Evolutionary conservation across 495 filamentous ascomycete species (phyloP), one percentile per base, ranked within the genome.

Genomic region (Delitschia confertaspora): DNA sequence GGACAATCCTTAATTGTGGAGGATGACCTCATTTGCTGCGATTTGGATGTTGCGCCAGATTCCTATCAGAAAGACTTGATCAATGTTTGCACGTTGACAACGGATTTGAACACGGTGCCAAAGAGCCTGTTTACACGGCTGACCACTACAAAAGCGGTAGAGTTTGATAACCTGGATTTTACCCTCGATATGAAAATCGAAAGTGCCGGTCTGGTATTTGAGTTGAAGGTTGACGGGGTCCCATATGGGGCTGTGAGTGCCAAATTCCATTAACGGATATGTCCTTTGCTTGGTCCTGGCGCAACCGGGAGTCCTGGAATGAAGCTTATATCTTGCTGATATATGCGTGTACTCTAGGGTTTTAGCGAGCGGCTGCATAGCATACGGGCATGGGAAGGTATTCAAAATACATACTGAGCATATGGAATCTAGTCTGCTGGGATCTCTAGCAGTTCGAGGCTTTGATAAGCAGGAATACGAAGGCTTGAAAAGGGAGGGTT

Each of bases 131-230:
- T 84, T 56, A 82, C 78, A 1, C 53, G 75, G 16, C 58, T 85
- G 30, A 80, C 77, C 13, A 84, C 81, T 4, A 83, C 79, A n/a
- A 65, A 75, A 16, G 81, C 81, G 6, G 72, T 80, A 11, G 80
- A 83, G 60, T 85, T 83, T 54, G 75, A 82, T 53, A 83, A 82
- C 48, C 61, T 85, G 42, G 81, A 85, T 50, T 85, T 85, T 51
- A 79, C 75, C 7, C 70, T 85, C 16, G 79, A 83, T 60, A 79
- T 85, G 75, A 77, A 76, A 42, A 80, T 84, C 21, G 78, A 84
- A 49, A 80, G 75, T 42, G 81, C 80, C 0, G 76, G 78, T 7
- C 51, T 85, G 48, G 71, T 77, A 22, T 84, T 85, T 63, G 79
- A 83, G 64, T 56, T 85, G 35, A 80, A 78, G 58, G 80, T 85